Evolutionary conservation across 192 early-diverging fungal genomes (phyloP).

Genomic region (Gonapodya prolifera): DNA sequence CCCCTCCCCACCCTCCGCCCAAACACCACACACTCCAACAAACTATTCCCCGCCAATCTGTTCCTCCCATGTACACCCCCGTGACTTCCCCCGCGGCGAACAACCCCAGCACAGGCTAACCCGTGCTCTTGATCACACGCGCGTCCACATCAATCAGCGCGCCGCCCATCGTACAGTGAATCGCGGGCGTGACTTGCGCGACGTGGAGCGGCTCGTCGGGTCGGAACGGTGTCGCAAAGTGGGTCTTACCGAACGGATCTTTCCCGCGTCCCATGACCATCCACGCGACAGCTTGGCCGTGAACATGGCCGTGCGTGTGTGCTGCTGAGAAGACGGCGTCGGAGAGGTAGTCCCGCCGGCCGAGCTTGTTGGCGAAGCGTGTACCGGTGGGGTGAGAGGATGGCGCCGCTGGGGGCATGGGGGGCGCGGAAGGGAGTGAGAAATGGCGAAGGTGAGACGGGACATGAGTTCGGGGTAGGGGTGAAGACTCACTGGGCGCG

Average conservation of each 20-base stretch:
- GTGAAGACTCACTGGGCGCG: constrained; percentile 1
- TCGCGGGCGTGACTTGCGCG: background rate
- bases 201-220: background rate
- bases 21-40: constrained; percentile 32
- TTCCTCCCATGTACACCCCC: constrained; percentile 24
- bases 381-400: constrained; percentile 5
- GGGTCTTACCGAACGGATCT: background rate
- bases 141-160: background rate
- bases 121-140: background rate
- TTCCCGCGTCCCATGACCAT: background rate
- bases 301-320: background rate
- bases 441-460: no score
- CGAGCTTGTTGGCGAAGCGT: constrained; percentile 9
- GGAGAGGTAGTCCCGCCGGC: background rate
- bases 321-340: background rate
- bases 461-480: no score
- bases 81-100: constrained; percentile 27
- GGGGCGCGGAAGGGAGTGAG: background rate
- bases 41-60: constrained; percentile 26
- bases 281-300: background rate
- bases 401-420: constrained; percentile 1
- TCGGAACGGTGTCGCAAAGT: background rate
- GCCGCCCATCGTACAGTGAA: constrained; percentile 1
- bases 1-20: constrained; percentile 12
- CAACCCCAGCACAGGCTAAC: constrained; percentile 11